Percentiles rank a stretch among this genome's conserved stretches.
Conservation (phyloP, 495 filamentous ascomycete genomes). For the Mytilinidion resinicola region DNA sequence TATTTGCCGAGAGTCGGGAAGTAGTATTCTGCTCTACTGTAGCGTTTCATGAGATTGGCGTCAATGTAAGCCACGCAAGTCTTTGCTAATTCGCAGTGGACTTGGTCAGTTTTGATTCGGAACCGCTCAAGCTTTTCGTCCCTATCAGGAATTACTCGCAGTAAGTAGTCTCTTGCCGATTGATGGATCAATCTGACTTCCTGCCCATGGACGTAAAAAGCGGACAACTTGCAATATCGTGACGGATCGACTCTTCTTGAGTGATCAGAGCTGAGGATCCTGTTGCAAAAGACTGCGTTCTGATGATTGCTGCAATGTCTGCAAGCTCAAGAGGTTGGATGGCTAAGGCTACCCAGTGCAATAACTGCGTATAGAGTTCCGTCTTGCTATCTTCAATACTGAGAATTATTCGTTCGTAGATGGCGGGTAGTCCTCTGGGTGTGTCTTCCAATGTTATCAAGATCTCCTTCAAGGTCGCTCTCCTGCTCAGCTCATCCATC, state of each 20-base stretch:
- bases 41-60: neutral
- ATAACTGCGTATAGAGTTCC: neutral
- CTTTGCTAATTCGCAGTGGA: neutral
- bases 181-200: neutral
- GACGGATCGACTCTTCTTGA: neutral
- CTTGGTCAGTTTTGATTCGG: neutral
- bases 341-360: neutral
- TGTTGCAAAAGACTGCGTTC: neutral
- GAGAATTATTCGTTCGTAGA: neutral
- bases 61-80: neutral
- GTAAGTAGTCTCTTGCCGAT: neutral
- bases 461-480: conserved; percentile 4
- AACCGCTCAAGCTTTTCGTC: neutral
- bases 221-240: neutral
- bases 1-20: neutral
- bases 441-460: neutral
- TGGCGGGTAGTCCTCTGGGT: neutral
- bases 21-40: too few species aligned
- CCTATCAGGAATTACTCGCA: neutral
- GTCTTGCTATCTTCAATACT: neutral
- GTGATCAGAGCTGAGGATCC: too few species aligned
- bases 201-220: neutral
- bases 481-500: conserved; percentile 33
- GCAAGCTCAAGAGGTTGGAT: neutral
- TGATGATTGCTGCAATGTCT: neutral